These are phyloP conservation scores for Fomitopsis serialis DNA, from an alignment of 768 basidiomycete genomes.

Conservation along the genomic window DNA sequence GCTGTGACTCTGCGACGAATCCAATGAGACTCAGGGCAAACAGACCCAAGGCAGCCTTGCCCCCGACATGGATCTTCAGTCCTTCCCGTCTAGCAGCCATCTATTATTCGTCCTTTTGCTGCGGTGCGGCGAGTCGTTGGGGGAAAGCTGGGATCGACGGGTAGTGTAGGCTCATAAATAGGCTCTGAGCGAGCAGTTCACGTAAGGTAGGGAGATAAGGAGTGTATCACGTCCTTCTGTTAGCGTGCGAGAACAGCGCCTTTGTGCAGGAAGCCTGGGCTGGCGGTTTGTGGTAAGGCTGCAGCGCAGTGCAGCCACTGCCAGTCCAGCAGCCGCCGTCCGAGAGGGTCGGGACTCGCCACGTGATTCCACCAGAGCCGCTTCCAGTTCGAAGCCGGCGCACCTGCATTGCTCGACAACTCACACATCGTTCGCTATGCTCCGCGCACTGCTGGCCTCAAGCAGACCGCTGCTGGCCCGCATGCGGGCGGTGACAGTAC, in stretches of 20 bases:
- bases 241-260: too few relatives aligned
- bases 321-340: too few relatives aligned
- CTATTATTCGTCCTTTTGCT: not conserved
- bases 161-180: not conserved
- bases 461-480: constrained; percentile 58
- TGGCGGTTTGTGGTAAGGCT: too few relatives aligned
- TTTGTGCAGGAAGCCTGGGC: too few relatives aligned
- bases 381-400: too few relatives aligned
- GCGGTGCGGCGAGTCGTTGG: not conserved
- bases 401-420: not conserved
- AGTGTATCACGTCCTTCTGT: too few relatives aligned
- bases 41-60: constrained; percentile 43
- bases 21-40: constrained; percentile 60
- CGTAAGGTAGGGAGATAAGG: not conserved
- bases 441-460: constrained; percentile 60
- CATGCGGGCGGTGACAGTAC: constrained; percentile 29
- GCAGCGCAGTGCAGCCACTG: too few relatives aligned
- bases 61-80: constrained; percentile 29
- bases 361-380: too few relatives aligned
- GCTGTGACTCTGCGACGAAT: constrained; percentile 73
- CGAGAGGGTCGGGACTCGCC: too few relatives aligned
- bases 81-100: constrained; percentile 12
- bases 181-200: not conserved
- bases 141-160: not conserved
- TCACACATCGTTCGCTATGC: constrained; percentile 33